Evolutionary conservation across 2,329 filamentous ascomycete species (phyloP), one percentile per base, ranked within the genome.

Genomic region (Aspergillus niger): DNA sequence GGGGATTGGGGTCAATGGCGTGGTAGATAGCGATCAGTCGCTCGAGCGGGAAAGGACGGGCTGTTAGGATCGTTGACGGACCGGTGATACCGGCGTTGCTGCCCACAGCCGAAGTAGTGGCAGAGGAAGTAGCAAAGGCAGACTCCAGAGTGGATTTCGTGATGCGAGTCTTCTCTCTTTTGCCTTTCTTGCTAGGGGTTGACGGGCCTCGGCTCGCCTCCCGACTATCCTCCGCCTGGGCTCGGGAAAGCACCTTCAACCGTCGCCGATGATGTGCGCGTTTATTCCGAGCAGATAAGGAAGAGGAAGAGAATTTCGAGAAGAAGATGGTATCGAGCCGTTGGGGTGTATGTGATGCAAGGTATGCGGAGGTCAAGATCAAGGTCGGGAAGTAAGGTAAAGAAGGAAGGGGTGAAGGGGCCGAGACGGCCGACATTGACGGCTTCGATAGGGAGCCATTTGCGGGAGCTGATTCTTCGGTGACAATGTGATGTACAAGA

Each of bases 321-420:
- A 82, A 82, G 61, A 82, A 79, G 58, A 80, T 76, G 7, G 79
- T 80, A 66, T 82, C 80, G 11, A 81, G 72, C 39, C 79, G 74
- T 54, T 77, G 76, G 1, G 77, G 79, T 26, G 74, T 82, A 65
- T 81, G 76, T 10, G 79, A 80, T 52, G 80, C 79, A 17, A 82
- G 70, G 63, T 81, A 82, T 51, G 79, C 76, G 24, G 80, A 76
- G 32, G 80, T 76, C 43, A 82, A 71, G 63, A 82, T 72, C 41
- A 81, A 65, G 13, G 79, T 79, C n/a, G 80, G 70, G 64, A 80
- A 76, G 62, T 80, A 81, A 32, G 80, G 80, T 36, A 82, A 69
- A 10, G 73, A 70, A 10, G 75, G 74, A 2, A 77, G 67, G 13
- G 71, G 70, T 3, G 71, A 73, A 36, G 74, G 69, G 15, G 70